Conservation (phyloP, 192 early-diverging fungal species). For the Funneliformis mosseae region DNA sequence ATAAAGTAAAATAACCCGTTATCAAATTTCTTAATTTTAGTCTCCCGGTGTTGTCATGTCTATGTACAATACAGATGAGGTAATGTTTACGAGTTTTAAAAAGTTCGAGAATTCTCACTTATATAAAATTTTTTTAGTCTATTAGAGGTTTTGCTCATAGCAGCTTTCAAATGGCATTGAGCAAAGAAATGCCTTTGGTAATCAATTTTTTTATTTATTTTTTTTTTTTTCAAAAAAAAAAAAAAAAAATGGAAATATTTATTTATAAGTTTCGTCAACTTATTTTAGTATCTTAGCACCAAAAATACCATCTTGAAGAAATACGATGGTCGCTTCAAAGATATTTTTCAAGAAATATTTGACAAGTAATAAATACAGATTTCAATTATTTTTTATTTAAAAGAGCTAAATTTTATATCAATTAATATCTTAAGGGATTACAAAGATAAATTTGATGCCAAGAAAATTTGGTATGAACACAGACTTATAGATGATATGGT, state of each 20-base stretch:
- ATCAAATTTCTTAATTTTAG: constrained; percentile 18
- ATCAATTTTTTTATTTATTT: not conserved
- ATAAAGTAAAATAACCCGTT: not conserved
- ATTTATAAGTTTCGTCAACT: not conserved
- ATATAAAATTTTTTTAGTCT: constrained; percentile 49
- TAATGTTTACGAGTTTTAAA: constrained; percentile 19
- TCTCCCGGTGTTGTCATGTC: constrained; percentile 88
- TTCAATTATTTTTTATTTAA: too few relatives aligned
- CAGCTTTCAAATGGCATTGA: constrained; percentile 93
- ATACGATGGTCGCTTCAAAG: constrained; percentile 99
- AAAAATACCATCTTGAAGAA: constrained; percentile 98
- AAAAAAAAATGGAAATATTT: not conserved
- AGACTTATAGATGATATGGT: constrained; percentile 98
- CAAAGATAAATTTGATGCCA: constrained; percentile 76
- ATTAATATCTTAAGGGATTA: constrained; percentile 56
- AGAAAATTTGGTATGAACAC: constrained; percentile 96
- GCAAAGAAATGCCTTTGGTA: constrained; percentile 85
- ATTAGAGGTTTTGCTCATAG: constrained; percentile 91
- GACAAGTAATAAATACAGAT: constrained; percentile 55
- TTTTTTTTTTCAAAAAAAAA: not conserved
- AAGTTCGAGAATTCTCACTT: not conserved
- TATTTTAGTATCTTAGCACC: constrained; percentile 78
- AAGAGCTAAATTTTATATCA: not conserved
- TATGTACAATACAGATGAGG: constrained; percentile 93
- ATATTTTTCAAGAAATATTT: constrained; percentile 93